Percentiles rank a stretch among this genome's conserved stretches.
phyloP scores from a whole-genome alignment of 2,329 filamentous ascomycete species.

The Alternaria triticimaculans region DNA sequence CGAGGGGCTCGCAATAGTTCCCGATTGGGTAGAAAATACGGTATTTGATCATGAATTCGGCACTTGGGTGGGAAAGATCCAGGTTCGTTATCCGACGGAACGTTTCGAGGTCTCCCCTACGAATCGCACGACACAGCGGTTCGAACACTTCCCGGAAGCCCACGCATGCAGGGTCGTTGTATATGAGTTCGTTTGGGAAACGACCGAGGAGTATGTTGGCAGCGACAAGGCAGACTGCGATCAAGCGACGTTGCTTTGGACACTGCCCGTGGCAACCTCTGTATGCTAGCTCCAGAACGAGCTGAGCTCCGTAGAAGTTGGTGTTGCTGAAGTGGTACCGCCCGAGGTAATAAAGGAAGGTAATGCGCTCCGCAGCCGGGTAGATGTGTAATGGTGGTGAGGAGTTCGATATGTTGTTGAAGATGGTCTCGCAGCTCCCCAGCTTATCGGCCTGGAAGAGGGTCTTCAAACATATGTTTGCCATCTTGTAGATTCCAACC shows the following conservation, averaged over 20 bases:
- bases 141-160: slow-evolving; percentile 71
- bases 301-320: slow-evolving; percentile 78
- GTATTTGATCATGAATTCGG: slow-evolving; percentile 74
- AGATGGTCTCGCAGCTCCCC: slow-evolving; percentile 83
- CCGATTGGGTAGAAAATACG: slow-evolving; percentile 77
- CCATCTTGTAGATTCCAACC: slow-evolving; percentile 86
- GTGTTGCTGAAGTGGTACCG: slow-evolving; percentile 87
- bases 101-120: slow-evolving; percentile 73
- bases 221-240: slow-evolving; percentile 83
- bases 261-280: slow-evolving; percentile 66
- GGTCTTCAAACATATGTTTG: slow-evolving; percentile 87
- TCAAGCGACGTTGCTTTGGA: slow-evolving; percentile 74
- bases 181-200: slow-evolving; percentile 73
- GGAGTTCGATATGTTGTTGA: slow-evolving; percentile 83
- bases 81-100: slow-evolving; percentile 73
- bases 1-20: slow-evolving; percentile 77
- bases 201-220: slow-evolving; percentile 84
- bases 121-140: slow-evolving; percentile 75
- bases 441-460: slow-evolving; percentile 88
- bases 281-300: slow-evolving; percentile 81
- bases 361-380: slow-evolving; percentile 84
- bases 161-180: slow-evolving; percentile 73
- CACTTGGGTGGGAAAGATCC: slow-evolving; percentile 28
- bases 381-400: slow-evolving; percentile 83
- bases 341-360: slow-evolving; percentile 93